Conservation (phyloP, 495 filamentous ascomycete genomes). For the Aspergillus cristatus region DNA sequence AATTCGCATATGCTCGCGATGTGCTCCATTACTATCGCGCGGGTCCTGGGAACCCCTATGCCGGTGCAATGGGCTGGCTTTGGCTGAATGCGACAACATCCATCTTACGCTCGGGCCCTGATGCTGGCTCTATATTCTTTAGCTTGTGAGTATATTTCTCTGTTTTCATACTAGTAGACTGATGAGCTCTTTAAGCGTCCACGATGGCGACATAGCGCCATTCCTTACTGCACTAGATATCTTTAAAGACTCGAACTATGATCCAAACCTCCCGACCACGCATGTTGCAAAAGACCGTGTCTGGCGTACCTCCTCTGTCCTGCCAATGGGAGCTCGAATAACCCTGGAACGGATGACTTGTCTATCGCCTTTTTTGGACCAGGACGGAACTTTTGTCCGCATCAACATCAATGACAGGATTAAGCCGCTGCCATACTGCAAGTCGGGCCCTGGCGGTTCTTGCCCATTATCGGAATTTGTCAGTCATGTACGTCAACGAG, state of each 20-base stretch:
- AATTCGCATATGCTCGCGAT: constrained; percentile 54
- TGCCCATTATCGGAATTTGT: constrained; percentile 41
- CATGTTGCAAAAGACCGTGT: constrained; percentile 30
- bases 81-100: constrained; percentile 52
- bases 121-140: constrained; percentile 43
- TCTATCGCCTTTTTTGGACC: constrained; percentile 6
- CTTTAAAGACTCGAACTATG: constrained; percentile 31
- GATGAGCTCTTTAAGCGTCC: constrained; percentile 29
- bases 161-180: too few relatives aligned
- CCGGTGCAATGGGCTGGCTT: constrained; percentile 50
- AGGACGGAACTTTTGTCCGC: constrained; percentile 32
- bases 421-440: constrained; percentile 41
- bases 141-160: constrained; percentile 44
- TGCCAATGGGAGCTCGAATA: constrained; percentile 51
- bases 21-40: constrained; percentile 52
- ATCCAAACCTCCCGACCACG: constrained; percentile 31
- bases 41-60: constrained; percentile 49
- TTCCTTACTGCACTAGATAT: constrained; percentile 47
- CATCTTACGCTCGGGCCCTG: constrained; percentile 38
- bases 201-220: constrained; percentile 51
- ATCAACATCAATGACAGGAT: constrained; percentile 52
- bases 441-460: constrained; percentile 41
- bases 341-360: constrained; percentile 47
- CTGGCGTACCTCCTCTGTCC: constrained; percentile 47
- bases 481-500: constrained; percentile 25